These are phyloP conservation scores for Heritiera fomes DNA, from an alignment of 345 rosid species.

Conservation along the genomic window DNA sequence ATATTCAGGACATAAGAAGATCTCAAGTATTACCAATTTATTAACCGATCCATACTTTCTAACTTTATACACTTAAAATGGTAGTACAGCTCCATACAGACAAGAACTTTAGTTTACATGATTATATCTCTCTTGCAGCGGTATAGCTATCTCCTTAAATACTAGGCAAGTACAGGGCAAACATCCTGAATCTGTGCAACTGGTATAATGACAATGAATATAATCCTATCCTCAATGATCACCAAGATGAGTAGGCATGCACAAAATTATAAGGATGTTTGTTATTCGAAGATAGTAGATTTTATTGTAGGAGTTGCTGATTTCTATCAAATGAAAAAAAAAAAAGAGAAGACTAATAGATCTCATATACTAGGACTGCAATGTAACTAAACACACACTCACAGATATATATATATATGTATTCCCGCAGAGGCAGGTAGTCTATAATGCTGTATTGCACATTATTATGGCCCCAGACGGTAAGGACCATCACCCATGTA, in stretches of 20 bases:
- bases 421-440: constrained; percentile 4
- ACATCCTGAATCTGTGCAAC: constrained; percentile 4
- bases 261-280: constrained; percentile 20
- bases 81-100: not conserved
- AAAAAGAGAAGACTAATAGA: not conserved
- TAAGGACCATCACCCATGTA: constrained; percentile 92
- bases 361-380: constrained; percentile 4
- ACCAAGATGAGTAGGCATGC: constrained; percentile 12
- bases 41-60: not conserved
- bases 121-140: not conserved
- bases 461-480: constrained; percentile 76
- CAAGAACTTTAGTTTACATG: not conserved
- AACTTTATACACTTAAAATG: constrained; percentile 13
- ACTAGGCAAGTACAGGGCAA: not conserved
- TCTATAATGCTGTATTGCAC: constrained; percentile 1
- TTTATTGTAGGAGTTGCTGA: constrained; percentile 3
- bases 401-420: not conserved
- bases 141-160: not conserved
- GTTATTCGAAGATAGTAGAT: constrained; percentile 13
- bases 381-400: constrained; percentile 8
- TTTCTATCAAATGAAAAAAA: not conserved
- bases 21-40: constrained; percentile 2
- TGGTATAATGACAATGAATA: not conserved
- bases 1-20: not conserved
- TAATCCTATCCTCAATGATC: not conserved